Evolutionary conservation across 179 eudicot genomes (phyloP).

Genomic region (Heliamphora pulchella): DNA sequence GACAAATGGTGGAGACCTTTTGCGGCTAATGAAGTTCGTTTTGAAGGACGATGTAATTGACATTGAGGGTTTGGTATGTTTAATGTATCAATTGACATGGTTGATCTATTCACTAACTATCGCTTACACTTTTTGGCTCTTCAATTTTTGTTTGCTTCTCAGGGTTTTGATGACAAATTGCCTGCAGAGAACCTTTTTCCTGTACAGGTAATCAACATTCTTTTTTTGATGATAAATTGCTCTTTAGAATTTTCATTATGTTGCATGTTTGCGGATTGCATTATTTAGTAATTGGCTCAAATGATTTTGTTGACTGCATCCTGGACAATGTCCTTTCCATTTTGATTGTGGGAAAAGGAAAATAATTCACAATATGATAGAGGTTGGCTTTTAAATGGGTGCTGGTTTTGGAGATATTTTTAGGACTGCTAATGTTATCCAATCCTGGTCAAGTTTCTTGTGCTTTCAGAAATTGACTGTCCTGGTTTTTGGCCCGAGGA

Average conservation of each 20-base stretch:
- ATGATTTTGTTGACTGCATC: background rate
- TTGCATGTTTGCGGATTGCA: background rate
- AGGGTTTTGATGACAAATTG: slow-evolving; percentile 88
- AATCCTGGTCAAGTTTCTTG: background rate
- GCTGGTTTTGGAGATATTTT: no score
- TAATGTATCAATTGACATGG: slow-evolving; percentile 12
- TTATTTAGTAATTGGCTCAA: background rate
- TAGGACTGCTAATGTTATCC: background rate
- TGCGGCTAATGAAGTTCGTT: slow-evolving; percentile 77
- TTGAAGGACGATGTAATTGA: slow-evolving; percentile 76
- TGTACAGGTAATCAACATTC: slow-evolving; percentile 56
- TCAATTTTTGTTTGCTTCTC: slow-evolving; percentile 14
- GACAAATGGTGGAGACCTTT: slow-evolving; percentile 70
- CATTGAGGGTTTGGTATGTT: slow-evolving; percentile 78
- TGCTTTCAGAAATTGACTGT: background rate
- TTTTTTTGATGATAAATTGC: background rate
- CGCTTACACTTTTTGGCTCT: background rate
- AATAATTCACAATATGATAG: background rate
- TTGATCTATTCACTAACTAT: background rate
- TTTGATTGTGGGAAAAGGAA: background rate
- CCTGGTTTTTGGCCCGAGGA: background rate
- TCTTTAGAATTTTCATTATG: slow-evolving; percentile 6
- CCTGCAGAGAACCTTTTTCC: slow-evolving; percentile 86
- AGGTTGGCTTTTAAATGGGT: background rate
- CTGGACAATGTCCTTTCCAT: background rate